A percentile compares a stretch with the other conserved stretches of the same genome.
Conservation (phyloP, 768 basidiomycete genomes). For the Trametes coccinea region DNA sequence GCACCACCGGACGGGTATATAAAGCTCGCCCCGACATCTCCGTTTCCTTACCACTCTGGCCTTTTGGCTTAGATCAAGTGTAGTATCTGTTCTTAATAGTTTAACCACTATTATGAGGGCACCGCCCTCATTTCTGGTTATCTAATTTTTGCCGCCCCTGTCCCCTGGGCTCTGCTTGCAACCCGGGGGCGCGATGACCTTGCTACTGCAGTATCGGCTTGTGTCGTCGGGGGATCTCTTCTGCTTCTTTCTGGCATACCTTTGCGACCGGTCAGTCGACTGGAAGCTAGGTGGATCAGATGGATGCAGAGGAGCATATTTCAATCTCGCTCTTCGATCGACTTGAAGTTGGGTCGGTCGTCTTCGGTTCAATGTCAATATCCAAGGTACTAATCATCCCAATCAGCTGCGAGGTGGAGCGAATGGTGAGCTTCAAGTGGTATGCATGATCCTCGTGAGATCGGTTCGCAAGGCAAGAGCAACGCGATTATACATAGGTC, state of each 20-base stretch:
- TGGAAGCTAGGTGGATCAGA: constrained; percentile 12
- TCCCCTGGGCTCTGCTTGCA: constrained; percentile 34
- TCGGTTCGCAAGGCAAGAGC: too few relatives aligned
- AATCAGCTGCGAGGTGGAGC: too few relatives aligned
- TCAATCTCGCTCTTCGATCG: too few relatives aligned
- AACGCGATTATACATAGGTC: too few relatives aligned
- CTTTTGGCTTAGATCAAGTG: constrained; percentile 78
- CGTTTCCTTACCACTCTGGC: constrained; percentile 49
- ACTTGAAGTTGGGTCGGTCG: too few relatives aligned
- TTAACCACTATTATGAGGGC: constrained; percentile 41
- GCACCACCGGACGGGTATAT: constrained; percentile 6
- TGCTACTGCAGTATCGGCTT: constrained; percentile 35
- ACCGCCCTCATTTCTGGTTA: constrained; percentile 39
- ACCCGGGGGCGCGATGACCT: constrained; percentile 34
- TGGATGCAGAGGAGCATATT: background rate
- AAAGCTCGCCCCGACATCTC: background rate
- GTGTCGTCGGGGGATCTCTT: constrained; percentile 34
- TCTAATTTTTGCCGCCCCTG: constrained; percentile 37
- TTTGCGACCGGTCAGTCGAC: constrained; percentile 13
- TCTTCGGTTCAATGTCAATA: too few relatives aligned
- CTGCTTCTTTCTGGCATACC: constrained; percentile 7
- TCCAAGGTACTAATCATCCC: too few relatives aligned
- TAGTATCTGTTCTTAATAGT: constrained; percentile 75
- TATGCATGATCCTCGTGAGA: too few relatives aligned
- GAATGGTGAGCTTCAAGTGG: too few relatives aligned